Conservation (phyloP, 2,329 filamentous ascomycete species). For the Cadophora malorum region DNA sequence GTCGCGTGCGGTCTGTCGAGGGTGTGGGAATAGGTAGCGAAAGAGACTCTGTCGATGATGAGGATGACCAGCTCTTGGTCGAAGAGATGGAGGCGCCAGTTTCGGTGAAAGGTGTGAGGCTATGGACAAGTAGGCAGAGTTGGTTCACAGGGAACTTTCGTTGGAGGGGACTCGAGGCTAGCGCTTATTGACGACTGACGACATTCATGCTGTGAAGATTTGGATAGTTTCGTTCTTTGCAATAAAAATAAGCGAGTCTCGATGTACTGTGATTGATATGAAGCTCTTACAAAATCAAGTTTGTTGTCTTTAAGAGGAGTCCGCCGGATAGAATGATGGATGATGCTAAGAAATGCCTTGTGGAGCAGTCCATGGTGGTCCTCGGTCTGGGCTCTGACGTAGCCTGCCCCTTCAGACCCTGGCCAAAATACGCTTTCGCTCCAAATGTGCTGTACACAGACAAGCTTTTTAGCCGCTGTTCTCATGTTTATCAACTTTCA, state of each 20-base stretch:
- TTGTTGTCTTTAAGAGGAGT: neutral
- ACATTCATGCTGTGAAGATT: neutral
- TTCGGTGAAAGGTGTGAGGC: conserved; percentile 29
- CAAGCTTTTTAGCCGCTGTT: conserved; percentile 2
- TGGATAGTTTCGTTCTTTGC: neutral
- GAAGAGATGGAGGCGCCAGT: conserved; percentile 41
- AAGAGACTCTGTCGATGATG: conserved; percentile 59
- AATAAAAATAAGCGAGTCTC: neutral
- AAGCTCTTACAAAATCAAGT: neutral
- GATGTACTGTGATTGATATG: neutral
- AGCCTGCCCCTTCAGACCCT: conserved; percentile 1
- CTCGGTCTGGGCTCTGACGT: conserved; percentile 14
- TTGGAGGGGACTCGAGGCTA: conserved; percentile 5
- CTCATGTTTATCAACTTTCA: neutral
- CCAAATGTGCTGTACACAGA: neutral
- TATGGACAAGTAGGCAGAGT: conserved; percentile 9
- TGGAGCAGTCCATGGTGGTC: neutral
- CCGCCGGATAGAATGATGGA: neutral
- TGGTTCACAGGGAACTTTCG: neutral
- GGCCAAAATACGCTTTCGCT: neutral
- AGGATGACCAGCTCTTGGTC: conserved; percentile 41
- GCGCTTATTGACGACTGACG: conserved; percentile 21
- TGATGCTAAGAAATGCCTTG: neutral
- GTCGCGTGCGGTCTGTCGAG: conserved; percentile 67
- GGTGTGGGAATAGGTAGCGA: conserved; percentile 72